phyloP scores from a whole-genome alignment of 345 rosid species.

The Murraya koenigii region DNA sequence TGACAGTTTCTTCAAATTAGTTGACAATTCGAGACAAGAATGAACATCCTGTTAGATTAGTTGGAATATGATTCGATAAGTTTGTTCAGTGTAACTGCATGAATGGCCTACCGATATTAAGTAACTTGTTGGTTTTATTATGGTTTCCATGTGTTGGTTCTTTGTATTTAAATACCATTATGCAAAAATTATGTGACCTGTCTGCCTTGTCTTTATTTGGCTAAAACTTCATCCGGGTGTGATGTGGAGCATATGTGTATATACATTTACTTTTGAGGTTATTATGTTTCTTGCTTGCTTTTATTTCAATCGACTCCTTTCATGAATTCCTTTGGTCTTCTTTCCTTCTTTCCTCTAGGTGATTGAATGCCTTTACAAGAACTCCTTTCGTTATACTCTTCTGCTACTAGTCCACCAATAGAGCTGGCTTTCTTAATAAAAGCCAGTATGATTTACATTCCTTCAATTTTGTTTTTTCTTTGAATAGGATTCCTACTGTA shows the following conservation, averaged over 20 bases:
- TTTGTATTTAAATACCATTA: not conserved
- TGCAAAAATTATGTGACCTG: not conserved
- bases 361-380: not conserved
- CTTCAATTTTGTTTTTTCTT: slow-evolving; percentile 2
- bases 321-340: not conserved
- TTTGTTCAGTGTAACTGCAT: not conserved
- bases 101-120: not conserved
- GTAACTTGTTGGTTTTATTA: not conserved
- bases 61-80: not conserved
- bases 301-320: not conserved
- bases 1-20: not conserved
- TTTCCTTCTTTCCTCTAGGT: not conserved
- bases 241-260: not conserved
- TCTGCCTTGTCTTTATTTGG: not conserved
- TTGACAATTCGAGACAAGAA: not conserved
- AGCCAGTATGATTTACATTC: not conserved
- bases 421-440: not conserved
- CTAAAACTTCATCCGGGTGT: not conserved
- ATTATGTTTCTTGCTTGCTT: not conserved
- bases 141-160: not conserved
- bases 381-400: too few relatives aligned
- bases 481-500: slow-evolving; percentile 73
- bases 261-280: not conserved
- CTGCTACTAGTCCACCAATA: not conserved
- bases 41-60: not conserved